Base-by-base conservation (phyloP, 148 eudicot genomes). In the Chenopodium berlandieri region DNA sequence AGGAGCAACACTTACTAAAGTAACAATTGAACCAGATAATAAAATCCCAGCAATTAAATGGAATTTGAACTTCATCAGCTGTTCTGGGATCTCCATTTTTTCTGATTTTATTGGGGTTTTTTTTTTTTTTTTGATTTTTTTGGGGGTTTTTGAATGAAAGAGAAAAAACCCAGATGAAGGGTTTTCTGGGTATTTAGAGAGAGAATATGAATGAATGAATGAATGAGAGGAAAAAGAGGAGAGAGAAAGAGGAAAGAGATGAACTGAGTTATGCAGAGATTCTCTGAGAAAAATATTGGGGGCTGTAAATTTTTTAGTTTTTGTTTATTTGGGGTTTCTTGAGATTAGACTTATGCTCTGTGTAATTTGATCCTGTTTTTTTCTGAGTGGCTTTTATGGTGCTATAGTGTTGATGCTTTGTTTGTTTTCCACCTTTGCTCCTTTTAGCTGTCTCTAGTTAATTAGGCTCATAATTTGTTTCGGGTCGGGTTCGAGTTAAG, bases 11-110 rank as follows among this genome's bases (percentile, higher is more conserved):
- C 75, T 86, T 72, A 86, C 32, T 40, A 86, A 25, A 2, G 60
- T 70, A 76, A 80, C 7, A 48, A 80, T 20, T 44, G 78, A 37
- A 60, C 88, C 71, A 13, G 83, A 56, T 52, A 88, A 23, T 81
- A 79, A 16, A 30, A 75, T 1, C 44, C 89, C 89, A 17, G 84
- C 0, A 7, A 88, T 63, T 75, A 92, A 69, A 72, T 88, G 93
- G 80, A 83, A 69, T 71, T 91, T 92, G 87, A 82, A 89, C 63
- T 87, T 85, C 56, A 91, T 30, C 30, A 94, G 76, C 67, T 82
- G 83, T 78, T 85, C 83, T n/a, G 88, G 79, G 86, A 93, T 90
- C 83, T 92, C 95, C 97, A 92, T 94, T 32, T 76, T 74, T 27
- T 1, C 20, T 63, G 23, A n/a, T 13, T 19, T 83, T 71, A 50